Percentiles rank a stretch among this genome's conserved stretches.
These are phyloP conservation scores for Helichrysum umbraculigerum DNA, from an alignment of 129 eudicot genomes.

Conservation along the genomic window DNA sequence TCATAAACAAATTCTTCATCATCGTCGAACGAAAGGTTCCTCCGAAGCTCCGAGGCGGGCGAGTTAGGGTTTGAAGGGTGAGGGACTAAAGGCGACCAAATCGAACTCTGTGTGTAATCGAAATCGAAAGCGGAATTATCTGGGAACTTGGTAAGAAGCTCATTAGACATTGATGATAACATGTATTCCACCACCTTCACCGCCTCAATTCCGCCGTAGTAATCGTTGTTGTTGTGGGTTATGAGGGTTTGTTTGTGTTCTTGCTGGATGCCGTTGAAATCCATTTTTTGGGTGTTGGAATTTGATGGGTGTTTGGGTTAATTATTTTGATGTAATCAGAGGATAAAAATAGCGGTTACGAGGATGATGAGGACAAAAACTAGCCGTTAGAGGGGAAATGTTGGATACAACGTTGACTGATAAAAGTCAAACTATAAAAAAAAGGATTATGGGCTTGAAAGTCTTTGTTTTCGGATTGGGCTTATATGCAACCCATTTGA, in stretches of 20 bases:
- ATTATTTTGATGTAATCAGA: not conserved
- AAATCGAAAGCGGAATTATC: conserved; percentile 91
- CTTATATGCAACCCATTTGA: not conserved
- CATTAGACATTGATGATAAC: conserved; percentile 59
- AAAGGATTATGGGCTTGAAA: conserved; percentile 6
- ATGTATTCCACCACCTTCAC: conserved; percentile 70
- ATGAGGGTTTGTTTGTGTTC: not conserved
- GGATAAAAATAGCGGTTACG: conserved; percentile 29
- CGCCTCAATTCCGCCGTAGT: conserved; percentile 11
- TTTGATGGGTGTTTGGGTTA: conserved; percentile 14
- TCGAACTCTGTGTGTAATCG: conserved; percentile 86
- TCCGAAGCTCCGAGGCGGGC: conserved; percentile 21
- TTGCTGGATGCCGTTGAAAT: conserved; percentile 17
- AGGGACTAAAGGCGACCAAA: conserved; percentile 88
- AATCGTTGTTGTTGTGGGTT: not conserved
- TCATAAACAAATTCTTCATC: conserved; percentile 13
- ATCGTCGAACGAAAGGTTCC: conserved; percentile 45
- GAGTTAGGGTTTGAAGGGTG: conserved; percentile 35
- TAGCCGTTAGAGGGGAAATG: conserved; percentile 46
- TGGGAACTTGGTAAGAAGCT: conserved; percentile 79
- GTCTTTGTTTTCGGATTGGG: conserved; percentile 13
- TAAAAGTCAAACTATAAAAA: conserved; percentile 18
- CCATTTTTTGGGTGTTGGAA: conserved; percentile 18
- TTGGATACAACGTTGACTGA: conserved; percentile 6
- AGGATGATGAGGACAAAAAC: conserved; percentile 39